These are phyloP conservation scores for Metschnikowia lunata DNA, from an alignment of 805 yeast genomes.

Conservation along the genomic window DNA sequence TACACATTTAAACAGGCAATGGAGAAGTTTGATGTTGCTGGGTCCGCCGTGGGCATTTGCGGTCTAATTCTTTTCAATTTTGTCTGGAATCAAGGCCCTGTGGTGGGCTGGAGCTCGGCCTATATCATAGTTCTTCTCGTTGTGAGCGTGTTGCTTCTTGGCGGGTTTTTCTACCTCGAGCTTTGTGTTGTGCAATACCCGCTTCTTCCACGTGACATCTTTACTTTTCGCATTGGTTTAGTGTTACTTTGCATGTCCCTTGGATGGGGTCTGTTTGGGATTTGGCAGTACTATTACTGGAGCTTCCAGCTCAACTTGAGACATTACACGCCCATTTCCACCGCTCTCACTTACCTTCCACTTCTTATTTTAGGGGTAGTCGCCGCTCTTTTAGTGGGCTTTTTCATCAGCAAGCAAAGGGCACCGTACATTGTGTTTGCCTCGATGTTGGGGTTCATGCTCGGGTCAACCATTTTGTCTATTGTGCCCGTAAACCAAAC, in stretches of 20 bases:
- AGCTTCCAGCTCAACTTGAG: slow-evolving; percentile 48
- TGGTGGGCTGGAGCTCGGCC: slow-evolving; percentile 59
- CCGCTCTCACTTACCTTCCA: slow-evolving; percentile 40
- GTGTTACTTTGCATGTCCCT: slow-evolving; percentile 48
- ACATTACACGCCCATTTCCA: slow-evolving; percentile 33
- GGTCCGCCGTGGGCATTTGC: slow-evolving; percentile 52
- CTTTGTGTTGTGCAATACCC: slow-evolving; percentile 43
- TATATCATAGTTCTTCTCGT: slow-evolving; percentile 56
- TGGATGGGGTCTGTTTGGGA: slow-evolving; percentile 79
- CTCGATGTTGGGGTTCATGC: slow-evolving; percentile 50
- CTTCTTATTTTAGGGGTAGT: slow-evolving; percentile 49
- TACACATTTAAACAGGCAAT: slow-evolving; percentile 12
- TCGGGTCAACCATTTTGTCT: slow-evolving; percentile 51
- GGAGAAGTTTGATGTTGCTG: slow-evolving; percentile 26
- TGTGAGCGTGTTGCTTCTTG: slow-evolving; percentile 41
- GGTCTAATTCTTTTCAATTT: slow-evolving; percentile 64
- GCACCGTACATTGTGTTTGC: slow-evolving; percentile 48
- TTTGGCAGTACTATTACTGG: slow-evolving; percentile 65
- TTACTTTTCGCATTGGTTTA: slow-evolving; percentile 43
- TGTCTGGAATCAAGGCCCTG: slow-evolving; percentile 73
- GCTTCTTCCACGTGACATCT: slow-evolving; percentile 47
- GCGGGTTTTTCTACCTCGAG: slow-evolving; percentile 48
- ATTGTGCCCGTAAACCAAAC: slow-evolving; percentile 56
- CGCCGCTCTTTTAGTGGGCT: slow-evolving; percentile 53
- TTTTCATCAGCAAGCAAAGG: slow-evolving; percentile 41